phyloP scores from a whole-genome alignment of 345 rosid genomes.

The Murraya koenigii region DNA sequence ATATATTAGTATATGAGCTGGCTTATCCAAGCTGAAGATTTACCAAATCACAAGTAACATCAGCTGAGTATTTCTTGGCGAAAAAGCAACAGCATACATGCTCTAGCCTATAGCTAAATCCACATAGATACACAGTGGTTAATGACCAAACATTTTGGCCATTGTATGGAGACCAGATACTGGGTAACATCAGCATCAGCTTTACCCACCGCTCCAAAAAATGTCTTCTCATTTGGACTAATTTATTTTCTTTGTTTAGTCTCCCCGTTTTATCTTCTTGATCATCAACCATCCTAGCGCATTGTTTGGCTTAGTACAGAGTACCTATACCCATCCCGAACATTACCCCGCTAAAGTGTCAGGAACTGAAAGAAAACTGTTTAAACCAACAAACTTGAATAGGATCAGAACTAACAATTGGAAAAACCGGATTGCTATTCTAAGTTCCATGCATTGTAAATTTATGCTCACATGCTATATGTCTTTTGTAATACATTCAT shows the following conservation, averaged over 20 bases:
- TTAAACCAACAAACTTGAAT: background rate
- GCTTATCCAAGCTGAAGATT: background rate
- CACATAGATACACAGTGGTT: background rate
- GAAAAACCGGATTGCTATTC: background rate
- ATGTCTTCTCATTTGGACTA: background rate
- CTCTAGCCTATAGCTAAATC: background rate
- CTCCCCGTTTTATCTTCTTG: background rate
- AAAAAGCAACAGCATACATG: background rate
- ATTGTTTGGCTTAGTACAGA: background rate
- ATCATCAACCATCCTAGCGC: background rate
- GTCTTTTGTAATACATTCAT: background rate
- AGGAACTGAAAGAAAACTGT: background rate
- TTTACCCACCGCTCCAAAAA: background rate
- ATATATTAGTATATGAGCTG: background rate
- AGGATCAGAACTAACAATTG: background rate
- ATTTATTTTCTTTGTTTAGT: background rate
- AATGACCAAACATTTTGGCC: background rate
- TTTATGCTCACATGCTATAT: background rate
- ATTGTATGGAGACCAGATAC: background rate
- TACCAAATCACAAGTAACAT: background rate
- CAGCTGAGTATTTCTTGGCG: background rate
- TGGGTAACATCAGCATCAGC: slow-evolving; percentile 4
- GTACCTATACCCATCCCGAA: background rate
- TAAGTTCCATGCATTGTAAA: background rate
- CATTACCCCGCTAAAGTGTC: background rate